Percentiles rank a stretch among this genome's conserved stretches.
Conservation (phyloP, 768 basidiomycete species). For the Candolleomyces efflorescens region DNA sequence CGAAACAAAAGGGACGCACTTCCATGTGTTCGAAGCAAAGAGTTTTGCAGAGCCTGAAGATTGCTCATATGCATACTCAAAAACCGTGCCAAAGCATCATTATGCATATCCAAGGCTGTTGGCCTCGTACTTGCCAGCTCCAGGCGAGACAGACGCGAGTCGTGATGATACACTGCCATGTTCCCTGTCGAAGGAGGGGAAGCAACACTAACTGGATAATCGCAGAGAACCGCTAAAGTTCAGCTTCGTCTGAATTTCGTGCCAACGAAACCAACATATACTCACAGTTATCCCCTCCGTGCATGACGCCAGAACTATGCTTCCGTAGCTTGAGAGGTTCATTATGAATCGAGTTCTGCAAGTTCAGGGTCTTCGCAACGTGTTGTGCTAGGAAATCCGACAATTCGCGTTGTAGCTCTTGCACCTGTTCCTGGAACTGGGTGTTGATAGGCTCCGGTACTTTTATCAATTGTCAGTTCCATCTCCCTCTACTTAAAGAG, state of each 20-base stretch:
- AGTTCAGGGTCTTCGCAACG: neutral
- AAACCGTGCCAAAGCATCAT: conserved; percentile 1
- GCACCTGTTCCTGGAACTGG: neutral
- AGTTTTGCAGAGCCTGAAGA: conserved; percentile 2
- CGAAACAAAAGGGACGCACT: neutral
- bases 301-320: neutral
- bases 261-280: neutral
- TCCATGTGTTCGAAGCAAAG: neutral
- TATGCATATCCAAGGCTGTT: neutral
- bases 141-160: neutral
- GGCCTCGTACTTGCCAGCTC: neutral
- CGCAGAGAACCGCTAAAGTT: neutral
- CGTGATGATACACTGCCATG: neutral
- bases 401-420: conserved; percentile 6
- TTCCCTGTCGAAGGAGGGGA: conserved; percentile 6
- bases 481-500: neutral
- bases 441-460: neutral
- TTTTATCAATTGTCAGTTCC: neutral
- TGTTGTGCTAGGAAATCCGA: conserved; percentile 5
- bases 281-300: conserved; percentile 1
- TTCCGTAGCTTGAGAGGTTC: neutral
- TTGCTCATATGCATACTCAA: conserved; percentile 5
- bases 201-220: neutral
- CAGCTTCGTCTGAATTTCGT: too few species aligned
- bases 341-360: neutral